Evolutionary conservation across 192 early-diverging fungal species (phyloP).

Genomic region (Piromyces finnis): DNA sequence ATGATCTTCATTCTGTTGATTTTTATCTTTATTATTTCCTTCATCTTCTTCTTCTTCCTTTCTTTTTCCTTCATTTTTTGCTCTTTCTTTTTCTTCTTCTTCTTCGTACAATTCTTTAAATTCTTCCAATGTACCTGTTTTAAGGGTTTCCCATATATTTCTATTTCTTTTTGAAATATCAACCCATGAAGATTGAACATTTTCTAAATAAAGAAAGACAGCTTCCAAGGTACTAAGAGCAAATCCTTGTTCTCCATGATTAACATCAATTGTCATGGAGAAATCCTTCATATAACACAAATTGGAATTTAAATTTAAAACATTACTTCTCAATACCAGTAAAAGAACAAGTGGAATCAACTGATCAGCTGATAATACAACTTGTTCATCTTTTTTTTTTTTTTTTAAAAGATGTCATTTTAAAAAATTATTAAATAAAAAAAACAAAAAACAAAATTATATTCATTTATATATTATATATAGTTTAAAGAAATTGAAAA

Average conservation of each 20-base stretch:
- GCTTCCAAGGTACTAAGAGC: not conserved
- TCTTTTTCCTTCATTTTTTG: not conserved
- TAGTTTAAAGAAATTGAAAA: too few relatives aligned
- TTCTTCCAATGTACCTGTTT: not conserved
- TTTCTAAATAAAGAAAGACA: not conserved
- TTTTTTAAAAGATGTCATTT: not conserved
- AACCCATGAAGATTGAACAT: not conserved
- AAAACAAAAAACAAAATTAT: too few relatives aligned
- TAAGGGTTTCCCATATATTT: not conserved
- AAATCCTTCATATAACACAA: not conserved
- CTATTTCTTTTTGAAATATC: not conserved
- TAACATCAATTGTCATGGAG: not conserved
- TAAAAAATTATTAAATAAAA: too few relatives aligned
- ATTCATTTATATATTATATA: too few relatives aligned
- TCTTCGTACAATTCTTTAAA: not conserved
- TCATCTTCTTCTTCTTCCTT: not conserved
- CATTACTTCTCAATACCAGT: not conserved
- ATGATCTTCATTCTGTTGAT: too few relatives aligned
- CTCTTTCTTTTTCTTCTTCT: not conserved
- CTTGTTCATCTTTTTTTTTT: not conserved
- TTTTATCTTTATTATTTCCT: not conserved
- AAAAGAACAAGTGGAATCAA: not conserved
- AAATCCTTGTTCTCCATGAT: not conserved
- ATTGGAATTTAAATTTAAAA: not conserved
- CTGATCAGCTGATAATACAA: not conserved